phyloP scores from a whole-genome alignment of 345 rosid species.

The Eucalyptus fibrosa region DNA sequence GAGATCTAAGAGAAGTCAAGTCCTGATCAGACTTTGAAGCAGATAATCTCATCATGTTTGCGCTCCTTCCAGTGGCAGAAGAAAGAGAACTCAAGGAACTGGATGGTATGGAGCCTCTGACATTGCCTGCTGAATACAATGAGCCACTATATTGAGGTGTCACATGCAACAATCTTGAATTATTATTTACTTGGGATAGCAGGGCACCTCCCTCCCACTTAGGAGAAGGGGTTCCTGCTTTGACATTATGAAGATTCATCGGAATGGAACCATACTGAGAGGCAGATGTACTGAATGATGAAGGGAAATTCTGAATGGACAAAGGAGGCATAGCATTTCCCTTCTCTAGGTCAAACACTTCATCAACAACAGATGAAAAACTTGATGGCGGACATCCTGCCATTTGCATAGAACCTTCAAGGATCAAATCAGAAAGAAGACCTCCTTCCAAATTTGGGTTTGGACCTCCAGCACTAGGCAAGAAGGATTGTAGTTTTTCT shows the following conservation, averaged over 20 bases:
- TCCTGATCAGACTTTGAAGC: constrained; percentile 82
- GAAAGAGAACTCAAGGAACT: constrained; percentile 37
- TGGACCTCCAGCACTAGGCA: constrained; percentile 29
- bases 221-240: constrained; percentile 36
- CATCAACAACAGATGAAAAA: constrained; percentile 85
- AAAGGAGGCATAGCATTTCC: constrained; percentile 35
- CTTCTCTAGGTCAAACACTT: constrained; percentile 83
- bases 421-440: constrained; percentile 40
- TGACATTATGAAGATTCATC: constrained; percentile 22
- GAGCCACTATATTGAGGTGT: constrained; percentile 27
- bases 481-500: constrained; percentile 33
- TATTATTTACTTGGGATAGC: constrained; percentile 25
- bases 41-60: constrained; percentile 31
- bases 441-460: constrained; percentile 40
- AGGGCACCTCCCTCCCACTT: constrained; percentile 50
- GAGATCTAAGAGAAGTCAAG: constrained; percentile 57
- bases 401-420: constrained; percentile 39
- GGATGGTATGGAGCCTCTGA: constrained; percentile 38
- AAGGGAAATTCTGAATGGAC: constrained; percentile 27
- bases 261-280: constrained; percentile 41
- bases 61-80: constrained; percentile 33
- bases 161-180: constrained; percentile 13
- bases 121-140: constrained; percentile 31
- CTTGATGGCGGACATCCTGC: constrained; percentile 40
- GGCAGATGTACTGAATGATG: constrained; percentile 32